Conservation (phyloP, 345 rosid species). For the Cardiospermum halicacabum region DNA sequence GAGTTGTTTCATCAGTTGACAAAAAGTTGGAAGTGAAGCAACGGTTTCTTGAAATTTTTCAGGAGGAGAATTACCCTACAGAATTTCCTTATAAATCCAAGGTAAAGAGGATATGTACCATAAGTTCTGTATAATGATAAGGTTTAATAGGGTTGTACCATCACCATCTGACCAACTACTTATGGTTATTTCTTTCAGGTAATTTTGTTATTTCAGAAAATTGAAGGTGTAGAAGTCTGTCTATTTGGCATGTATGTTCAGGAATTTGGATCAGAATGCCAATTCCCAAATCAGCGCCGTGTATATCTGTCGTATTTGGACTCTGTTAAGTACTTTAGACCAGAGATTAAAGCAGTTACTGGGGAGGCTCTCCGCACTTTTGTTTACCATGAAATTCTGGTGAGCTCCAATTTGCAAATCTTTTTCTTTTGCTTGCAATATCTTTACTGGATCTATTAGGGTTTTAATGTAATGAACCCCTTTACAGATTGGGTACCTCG, state of each 20-base stretch:
- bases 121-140: slow-evolving; percentile 3
- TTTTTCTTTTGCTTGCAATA: not conserved
- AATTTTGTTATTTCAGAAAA: slow-evolving; percentile 90
- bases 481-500: slow-evolving; percentile 95
- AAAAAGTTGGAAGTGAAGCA: slow-evolving; percentile 97
- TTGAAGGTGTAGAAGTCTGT: slow-evolving; percentile 99
- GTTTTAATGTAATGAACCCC: slow-evolving; percentile 11
- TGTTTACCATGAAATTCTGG: slow-evolving; percentile 98
- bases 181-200: slow-evolving; percentile 53
- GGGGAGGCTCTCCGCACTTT: slow-evolving; percentile 98
- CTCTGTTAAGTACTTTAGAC: slow-evolving; percentile 97
- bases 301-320: slow-evolving; percentile 97
- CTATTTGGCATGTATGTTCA: slow-evolving; percentile 98
- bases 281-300: slow-evolving; percentile 93
- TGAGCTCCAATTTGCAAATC: slow-evolving; percentile 20
- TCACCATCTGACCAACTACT: slow-evolving; percentile 2
- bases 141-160: slow-evolving; percentile 9
- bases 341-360: slow-evolving; percentile 77
- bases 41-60: slow-evolving; percentile 90
- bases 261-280: slow-evolving; percentile 96
- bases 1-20: slow-evolving; percentile 99
- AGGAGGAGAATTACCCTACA: slow-evolving; percentile 77
- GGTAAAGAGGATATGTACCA: slow-evolving; percentile 36
- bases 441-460: slow-evolving; percentile 4
- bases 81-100: slow-evolving; percentile 96